Evolutionary conservation across 176 grass and related monocot genomes (phyloP).

Genomic region (Eragrostis curvula): DNA sequence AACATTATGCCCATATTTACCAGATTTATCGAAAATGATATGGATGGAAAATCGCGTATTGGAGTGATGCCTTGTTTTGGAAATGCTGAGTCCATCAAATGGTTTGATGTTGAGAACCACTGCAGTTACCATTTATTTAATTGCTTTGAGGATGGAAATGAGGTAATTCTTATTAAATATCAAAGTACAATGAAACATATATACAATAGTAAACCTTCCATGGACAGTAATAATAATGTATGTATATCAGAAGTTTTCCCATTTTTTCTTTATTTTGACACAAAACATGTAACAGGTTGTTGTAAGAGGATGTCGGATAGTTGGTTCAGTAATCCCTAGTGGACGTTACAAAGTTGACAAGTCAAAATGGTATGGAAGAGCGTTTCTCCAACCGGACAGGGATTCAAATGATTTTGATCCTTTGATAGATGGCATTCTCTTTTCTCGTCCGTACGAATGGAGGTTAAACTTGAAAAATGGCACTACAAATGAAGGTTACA

Average conservation of each 20-base stretch:
- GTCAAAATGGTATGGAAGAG: conserved; percentile 38
- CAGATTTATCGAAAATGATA: conserved; percentile 46
- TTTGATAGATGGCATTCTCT: conserved; percentile 39
- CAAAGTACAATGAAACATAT: not conserved
- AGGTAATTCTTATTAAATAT: conserved; percentile 22
- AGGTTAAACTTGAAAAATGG: conserved; percentile 39
- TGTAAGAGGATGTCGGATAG: conserved; percentile 30
- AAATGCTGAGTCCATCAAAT: conserved; percentile 42
- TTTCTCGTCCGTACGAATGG: conserved; percentile 52
- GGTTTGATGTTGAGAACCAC: conserved; percentile 49
- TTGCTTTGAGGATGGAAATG: conserved; percentile 52
- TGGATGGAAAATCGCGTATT: conserved; percentile 31
- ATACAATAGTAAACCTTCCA: not conserved
- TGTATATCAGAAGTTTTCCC: not conserved
- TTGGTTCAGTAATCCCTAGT: conserved; percentile 42
- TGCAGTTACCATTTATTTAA: conserved; percentile 56
- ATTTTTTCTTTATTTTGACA: not conserved
- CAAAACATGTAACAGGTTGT: conserved; percentile 16
- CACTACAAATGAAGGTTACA: conserved; percentile 30
- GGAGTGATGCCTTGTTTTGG: conserved; percentile 56
- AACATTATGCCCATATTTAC: not conserved
- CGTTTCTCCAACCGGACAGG: conserved; percentile 38
- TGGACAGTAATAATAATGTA: not conserved
- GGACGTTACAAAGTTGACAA: conserved; percentile 12
- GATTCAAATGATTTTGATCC: conserved; percentile 38